Evolutionary conservation across 176 grass and related monocot genomes (phyloP).

Genomic region (Bolboschoenus planiculmis): DNA sequence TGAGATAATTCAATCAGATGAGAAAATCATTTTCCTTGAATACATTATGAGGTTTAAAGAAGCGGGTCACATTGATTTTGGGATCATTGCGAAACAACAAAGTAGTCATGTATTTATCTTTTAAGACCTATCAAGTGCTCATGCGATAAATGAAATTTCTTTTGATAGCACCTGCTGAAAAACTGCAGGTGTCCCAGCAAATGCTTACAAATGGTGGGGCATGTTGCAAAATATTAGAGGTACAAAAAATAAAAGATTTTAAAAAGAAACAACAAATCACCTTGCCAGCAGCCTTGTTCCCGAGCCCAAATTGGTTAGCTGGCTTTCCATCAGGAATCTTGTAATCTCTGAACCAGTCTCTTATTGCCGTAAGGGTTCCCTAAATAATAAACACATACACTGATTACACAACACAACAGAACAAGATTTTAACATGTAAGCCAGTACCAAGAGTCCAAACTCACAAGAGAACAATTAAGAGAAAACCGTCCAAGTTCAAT

Average conservation of each 20-base stretch:
- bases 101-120: neutral
- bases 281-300: conserved; percentile 82
- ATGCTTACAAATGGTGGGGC: neutral
- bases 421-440: neutral
- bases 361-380: conserved; percentile 90
- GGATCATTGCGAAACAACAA: neutral
- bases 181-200: neutral
- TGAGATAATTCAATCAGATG: neutral
- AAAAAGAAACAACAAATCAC: conserved; percentile 34
- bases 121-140: neutral
- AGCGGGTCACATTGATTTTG: neutral
- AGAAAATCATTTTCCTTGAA: neutral
- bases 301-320: conserved; percentile 82
- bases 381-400: conserved; percentile 31
- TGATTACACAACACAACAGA: neutral
- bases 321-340: conserved; percentile 99
- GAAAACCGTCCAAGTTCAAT: neutral
- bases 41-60: neutral
- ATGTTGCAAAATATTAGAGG: neutral
- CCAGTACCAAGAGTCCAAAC: neutral
- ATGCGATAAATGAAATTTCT: neutral
- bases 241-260: neutral
- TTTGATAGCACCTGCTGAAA: neutral
- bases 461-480: neutral
- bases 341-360: conserved; percentile 99